Evolutionary conservation across 2,329 filamentous ascomycete genomes (phyloP).

Genomic region (Sclerotinia subarctica): DNA sequence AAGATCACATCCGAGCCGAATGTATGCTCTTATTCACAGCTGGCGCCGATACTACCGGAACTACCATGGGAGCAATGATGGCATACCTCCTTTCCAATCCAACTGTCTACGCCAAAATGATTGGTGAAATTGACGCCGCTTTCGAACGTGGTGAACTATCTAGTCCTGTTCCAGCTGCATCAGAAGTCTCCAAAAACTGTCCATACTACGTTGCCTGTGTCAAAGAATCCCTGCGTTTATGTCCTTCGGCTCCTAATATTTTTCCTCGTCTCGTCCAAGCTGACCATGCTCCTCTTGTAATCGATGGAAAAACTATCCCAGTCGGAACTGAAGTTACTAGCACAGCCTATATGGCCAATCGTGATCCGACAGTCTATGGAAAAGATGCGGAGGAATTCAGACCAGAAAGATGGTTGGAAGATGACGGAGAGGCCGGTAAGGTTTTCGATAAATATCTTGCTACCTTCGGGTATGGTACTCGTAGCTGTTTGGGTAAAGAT

Average conservation of each 20-base stretch:
- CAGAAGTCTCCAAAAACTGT: slow-evolving; percentile 11
- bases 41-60: slow-evolving; percentile 17
- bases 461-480: slow-evolving; percentile 19
- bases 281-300: slow-evolving; percentile 7
- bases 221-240: slow-evolving; percentile 15
- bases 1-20: slow-evolving; percentile 15
- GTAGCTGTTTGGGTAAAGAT: slow-evolving; percentile 18
- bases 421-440: slow-evolving; percentile 11
- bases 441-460: slow-evolving; percentile 18
- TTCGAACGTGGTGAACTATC: slow-evolving; percentile 8
- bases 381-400: slow-evolving; percentile 17
- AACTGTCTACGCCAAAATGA: slow-evolving; percentile 12
- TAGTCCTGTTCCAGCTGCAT: background rate
- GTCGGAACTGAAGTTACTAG: slow-evolving; percentile 14
- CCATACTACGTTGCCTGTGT: slow-evolving; percentile 20
- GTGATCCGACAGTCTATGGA: slow-evolving; percentile 13
- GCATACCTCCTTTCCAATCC: slow-evolving; percentile 3
- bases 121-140: slow-evolving; percentile 3
- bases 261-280: slow-evolving; percentile 15
- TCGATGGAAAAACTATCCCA: slow-evolving; percentile 15
- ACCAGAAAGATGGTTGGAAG: slow-evolving; percentile 18
- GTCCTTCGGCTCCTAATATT: slow-evolving; percentile 15
- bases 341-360: slow-evolving; percentile 17
- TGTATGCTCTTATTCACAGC: slow-evolving; percentile 15
- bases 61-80: slow-evolving; percentile 17